A percentile compares a stretch with the other conserved stretches of the same genome.
phyloP scores from a whole-genome alignment of 2,329 filamentous ascomycete species.

The Hypoxylon sp. region DNA sequence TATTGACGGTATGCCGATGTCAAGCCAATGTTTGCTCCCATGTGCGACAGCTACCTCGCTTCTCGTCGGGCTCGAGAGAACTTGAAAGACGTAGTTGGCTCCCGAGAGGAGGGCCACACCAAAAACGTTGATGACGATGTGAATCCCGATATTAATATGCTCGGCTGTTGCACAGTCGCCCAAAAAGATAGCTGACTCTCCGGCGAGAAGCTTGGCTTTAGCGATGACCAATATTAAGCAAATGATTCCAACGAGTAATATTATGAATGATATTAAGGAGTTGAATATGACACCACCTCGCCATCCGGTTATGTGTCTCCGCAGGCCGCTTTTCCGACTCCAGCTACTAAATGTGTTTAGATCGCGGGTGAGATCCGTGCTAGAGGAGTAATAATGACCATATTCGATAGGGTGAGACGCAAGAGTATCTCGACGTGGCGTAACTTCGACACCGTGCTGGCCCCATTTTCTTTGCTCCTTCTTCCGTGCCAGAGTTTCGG shows the following conservation, averaged over 20 bases:
- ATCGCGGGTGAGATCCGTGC: conserved; percentile 39
- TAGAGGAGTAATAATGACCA: conserved; percentile 52
- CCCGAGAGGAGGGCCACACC: conserved; percentile 60
- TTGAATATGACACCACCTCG: conserved; percentile 62
- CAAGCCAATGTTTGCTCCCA: conserved; percentile 61
- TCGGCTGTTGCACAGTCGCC: conserved; percentile 57
- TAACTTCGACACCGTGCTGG: conserved; percentile 53
- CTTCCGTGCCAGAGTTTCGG: conserved; percentile 64
- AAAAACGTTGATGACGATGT: conserved; percentile 61
- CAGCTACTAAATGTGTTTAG: conserved; percentile 45
- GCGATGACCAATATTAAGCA: conserved; percentile 57
- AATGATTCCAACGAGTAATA: conserved; percentile 55
- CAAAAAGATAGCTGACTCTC: conserved; percentile 56
- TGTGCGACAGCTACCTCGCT: conserved; percentile 64
- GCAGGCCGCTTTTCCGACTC: conserved; percentile 50
- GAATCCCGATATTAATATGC: conserved; percentile 58
- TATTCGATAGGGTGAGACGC: conserved; percentile 56
- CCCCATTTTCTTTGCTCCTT: conserved; percentile 56
- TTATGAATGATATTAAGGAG: conserved; percentile 56
- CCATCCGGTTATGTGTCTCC: conserved; percentile 60
- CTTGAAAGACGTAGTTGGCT: conserved; percentile 67
- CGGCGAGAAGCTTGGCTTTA: conserved; percentile 52
- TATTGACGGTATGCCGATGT: conserved; percentile 67
- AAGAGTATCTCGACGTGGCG: conserved; percentile 49
- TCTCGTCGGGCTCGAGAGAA: conserved; percentile 67